Conservation (phyloP, 495 filamentous ascomycete species). For the Collariella sp. region DNA sequence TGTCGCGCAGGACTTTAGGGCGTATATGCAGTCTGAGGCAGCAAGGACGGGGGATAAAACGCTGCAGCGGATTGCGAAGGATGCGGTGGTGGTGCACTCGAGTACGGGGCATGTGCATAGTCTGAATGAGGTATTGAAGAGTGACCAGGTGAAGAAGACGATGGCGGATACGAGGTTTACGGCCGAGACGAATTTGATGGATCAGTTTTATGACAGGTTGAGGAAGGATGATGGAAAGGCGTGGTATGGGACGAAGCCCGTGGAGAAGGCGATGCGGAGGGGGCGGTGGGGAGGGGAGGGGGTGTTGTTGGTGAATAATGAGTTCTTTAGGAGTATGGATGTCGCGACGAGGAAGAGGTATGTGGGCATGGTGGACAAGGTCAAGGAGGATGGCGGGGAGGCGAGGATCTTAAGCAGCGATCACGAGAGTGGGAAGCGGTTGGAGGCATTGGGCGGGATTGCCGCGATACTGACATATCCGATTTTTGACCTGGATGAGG, state of each 20-base stretch:
- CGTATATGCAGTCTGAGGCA: slow-evolving; percentile 67
- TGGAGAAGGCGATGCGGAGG: slow-evolving; percentile 81
- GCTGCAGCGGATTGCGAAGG: slow-evolving; percentile 50
- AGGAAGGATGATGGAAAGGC: slow-evolving; percentile 82
- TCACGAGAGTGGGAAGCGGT: slow-evolving; percentile 84
- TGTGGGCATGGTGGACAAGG: slow-evolving; percentile 81
- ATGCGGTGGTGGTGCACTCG: slow-evolving; percentile 69
- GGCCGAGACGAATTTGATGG: slow-evolving; percentile 75
- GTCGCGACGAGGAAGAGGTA: slow-evolving; percentile 71
- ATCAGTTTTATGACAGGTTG: slow-evolving; percentile 69
- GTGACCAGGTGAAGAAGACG: slow-evolving; percentile 61
- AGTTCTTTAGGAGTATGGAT: slow-evolving; percentile 75
- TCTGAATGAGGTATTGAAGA: slow-evolving; percentile 76
- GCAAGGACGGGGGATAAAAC: slow-evolving; percentile 55
- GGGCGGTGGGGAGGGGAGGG: slow-evolving; percentile 86
- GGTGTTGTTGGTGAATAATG: slow-evolving; percentile 74
- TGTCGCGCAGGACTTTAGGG: slow-evolving; percentile 68
- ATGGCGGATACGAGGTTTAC: slow-evolving; percentile 82
- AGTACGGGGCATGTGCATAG: slow-evolving; percentile 77
- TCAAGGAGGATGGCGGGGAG: slow-evolving; percentile 84
- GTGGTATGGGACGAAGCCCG: slow-evolving; percentile 83
- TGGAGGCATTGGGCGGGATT: slow-evolving; percentile 79
- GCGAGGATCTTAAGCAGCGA: slow-evolving; percentile 80
- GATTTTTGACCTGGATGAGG: slow-evolving; percentile 62
- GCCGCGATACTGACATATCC: slow-evolving; percentile 90